Evolutionary conservation across 2,329 filamentous ascomycete species (phyloP), one percentile per base, ranked within the genome.

Genomic region (Venturia asperata): DNA sequence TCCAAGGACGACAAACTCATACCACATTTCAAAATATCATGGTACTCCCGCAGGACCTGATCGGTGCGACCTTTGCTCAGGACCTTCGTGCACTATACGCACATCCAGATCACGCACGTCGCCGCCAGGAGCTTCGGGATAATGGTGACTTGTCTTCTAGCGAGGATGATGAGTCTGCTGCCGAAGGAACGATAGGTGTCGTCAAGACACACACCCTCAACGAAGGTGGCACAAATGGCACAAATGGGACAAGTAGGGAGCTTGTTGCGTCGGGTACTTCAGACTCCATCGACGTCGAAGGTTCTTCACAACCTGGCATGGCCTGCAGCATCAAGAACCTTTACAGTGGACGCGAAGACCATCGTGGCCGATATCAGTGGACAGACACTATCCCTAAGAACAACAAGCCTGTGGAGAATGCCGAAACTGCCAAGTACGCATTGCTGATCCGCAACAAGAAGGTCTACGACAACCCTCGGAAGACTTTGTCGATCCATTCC

Each of bases 261-360:
- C 4, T 58, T 24, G 24, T 19, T 15, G 58, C 62, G 27, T 47
- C 62, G 6, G 43, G 15, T 24, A 42, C 42, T 5, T 60, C 30
- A 19, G 19, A 39, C 5, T 45, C 52, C n/a, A 42, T 37, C 24
- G 56, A 62, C 3, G 11, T 21, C n/a, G 47, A 24, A n/a, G n/a
- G n/a, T 17, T 41, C n/a, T n/a, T 37, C 43, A 5, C 55, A 66
- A 41, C 49, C 58, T 1, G 73, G 72, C 24, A 73, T 74, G 73
- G 66, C 66, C 21, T 68, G 67, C 60, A 73, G 73, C 19, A 70
- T 74, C 39, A 78, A 78, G 68, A 73, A 79, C 34, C 71, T 81
- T 21, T 81, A 81, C 66, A 71, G 75, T 55, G 76, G 76, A 55
- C 77, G 78, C 65, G 76, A 77, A 63, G 83, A 85, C 70, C 74